Evolutionary conservation across 192 early-diverging fungal genomes (phyloP).

Genomic region (Lunasporangiospora selenospora): DNA sequence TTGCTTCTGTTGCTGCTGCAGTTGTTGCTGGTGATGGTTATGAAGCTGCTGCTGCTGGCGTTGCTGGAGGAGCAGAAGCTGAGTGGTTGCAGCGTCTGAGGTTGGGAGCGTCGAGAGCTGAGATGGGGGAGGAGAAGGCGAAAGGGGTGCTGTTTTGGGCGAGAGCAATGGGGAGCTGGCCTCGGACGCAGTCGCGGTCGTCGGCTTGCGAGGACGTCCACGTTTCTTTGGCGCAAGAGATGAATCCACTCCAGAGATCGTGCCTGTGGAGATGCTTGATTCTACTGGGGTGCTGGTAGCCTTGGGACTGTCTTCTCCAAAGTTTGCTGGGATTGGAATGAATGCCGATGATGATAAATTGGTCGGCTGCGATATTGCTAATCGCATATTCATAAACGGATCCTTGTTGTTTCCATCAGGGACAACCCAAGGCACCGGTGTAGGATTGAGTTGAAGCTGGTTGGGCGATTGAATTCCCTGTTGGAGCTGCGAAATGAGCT

Average conservation of each 20-base stretch:
- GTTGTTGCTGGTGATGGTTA: slow-evolving; percentile 35
- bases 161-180: slow-evolving; percentile 22
- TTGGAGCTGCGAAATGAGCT: slow-evolving; percentile 28
- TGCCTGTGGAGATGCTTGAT: background rate
- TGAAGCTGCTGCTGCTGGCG: slow-evolving; percentile 33
- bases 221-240: slow-evolving; percentile 37
- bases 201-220: slow-evolving; percentile 41
- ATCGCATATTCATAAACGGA: slow-evolving; percentile 28
- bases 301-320: slow-evolving; percentile 5
- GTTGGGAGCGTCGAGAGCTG: background rate
- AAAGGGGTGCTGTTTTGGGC: background rate
- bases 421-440: slow-evolving; percentile 24
- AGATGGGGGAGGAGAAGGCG: slow-evolving; percentile 14
- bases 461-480: slow-evolving; percentile 21
- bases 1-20: slow-evolving; percentile 47
- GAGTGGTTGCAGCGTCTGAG: slow-evolving; percentile 19
- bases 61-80: slow-evolving; percentile 26
- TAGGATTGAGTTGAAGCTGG: slow-evolving; percentile 8
- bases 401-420: slow-evolving; percentile 16
- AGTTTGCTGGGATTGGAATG: slow-evolving; percentile 8
- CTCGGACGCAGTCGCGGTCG: slow-evolving; percentile 10
- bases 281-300: background rate
- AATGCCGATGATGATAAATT: slow-evolving; percentile 27
- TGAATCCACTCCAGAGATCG: slow-evolving; percentile 1
- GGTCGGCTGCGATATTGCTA: slow-evolving; percentile 38